Base-by-base conservation (phyloP, 257 asterid species). In the Ligustrum vulgare region DNA sequence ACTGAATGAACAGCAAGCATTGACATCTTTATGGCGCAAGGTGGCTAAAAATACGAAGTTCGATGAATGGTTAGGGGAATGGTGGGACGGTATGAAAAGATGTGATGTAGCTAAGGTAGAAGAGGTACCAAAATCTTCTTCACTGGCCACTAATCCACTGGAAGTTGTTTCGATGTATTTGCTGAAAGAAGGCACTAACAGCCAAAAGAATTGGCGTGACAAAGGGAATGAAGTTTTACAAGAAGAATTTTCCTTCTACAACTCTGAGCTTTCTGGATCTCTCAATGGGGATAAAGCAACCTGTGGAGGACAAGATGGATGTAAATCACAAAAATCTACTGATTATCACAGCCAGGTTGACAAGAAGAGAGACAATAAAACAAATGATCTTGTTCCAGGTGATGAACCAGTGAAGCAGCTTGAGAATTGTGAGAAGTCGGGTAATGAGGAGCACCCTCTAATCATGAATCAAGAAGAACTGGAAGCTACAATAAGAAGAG, bases 31-130 rank as follows among this genome's bases (percentile, higher is more conserved):
- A 39, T 93, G 96, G 97, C 87, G 80, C 72, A 91, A 83, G 75
- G 79, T 82, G 67, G 82, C 95, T 28, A 88, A 84, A 81, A 64
- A 82, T 75, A 93, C 97, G 1, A 89, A 89, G 80, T 91, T 91
- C 69, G 83, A 81, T 33, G 91, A 91, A 83, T 93, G 97, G 97
- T 76, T 93, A 67, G 82, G 86, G 41, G 98, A 93, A 74, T 93
- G 97, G 98, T 87, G 98, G 91, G 91, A 87, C 67, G 94, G 86
- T 67, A 80, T 88, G 87, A 72, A 86, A 22, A 81, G 76, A 77
- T 80, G 82, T 82, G 76, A 70, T 41, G 73, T 62, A 49, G 82
- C 86, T 71, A 76, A 71, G 51, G 76, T 77, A 75, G 83, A 82
- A 76, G 86, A 80, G 78, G 82, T 77, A 72, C 80, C 86, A 15